Evolutionary conservation across 805 yeast genomes (phyloP).

Genomic region (Candida nitratophila): DNA sequence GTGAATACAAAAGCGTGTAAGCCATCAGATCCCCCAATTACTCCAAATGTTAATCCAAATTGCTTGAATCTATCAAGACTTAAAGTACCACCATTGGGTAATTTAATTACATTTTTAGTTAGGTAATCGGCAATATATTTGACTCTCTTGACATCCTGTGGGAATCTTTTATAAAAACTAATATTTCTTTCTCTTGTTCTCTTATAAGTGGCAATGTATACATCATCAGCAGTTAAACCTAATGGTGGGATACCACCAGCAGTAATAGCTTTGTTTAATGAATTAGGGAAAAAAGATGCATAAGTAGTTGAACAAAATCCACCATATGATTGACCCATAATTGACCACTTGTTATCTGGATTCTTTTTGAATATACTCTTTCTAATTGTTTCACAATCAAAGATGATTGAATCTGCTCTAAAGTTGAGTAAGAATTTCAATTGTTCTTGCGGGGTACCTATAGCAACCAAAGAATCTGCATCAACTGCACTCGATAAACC

Average conservation of each 20-base stretch:
- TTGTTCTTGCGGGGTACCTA: constrained; percentile 21
- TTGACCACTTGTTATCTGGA: constrained; percentile 33
- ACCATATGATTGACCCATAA: constrained; percentile 51
- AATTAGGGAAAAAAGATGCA: constrained; percentile 34
- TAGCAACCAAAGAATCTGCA: constrained; percentile 13
- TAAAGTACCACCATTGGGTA: constrained; percentile 47
- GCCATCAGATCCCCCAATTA: constrained; percentile 39
- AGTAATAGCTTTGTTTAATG: constrained; percentile 36
- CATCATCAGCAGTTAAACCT: constrained; percentile 33
- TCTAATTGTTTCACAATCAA: constrained; percentile 43
- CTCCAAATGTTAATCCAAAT: constrained; percentile 46
- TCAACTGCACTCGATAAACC: constrained; percentile 46
- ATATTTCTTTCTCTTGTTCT: constrained; percentile 41
- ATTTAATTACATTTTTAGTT: constrained; percentile 17
- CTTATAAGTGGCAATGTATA: constrained; percentile 39
- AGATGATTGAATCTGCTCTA: constrained; percentile 46
- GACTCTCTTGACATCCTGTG: constrained; percentile 36
- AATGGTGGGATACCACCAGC: constrained; percentile 60
- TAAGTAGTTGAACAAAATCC: constrained; percentile 47
- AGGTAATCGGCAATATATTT: constrained; percentile 30
- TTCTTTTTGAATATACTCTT: constrained; percentile 24
- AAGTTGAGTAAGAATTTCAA: constrained; percentile 36
- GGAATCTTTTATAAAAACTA: constrained; percentile 41
- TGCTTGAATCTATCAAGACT: constrained; percentile 47
- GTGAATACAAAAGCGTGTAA: constrained; percentile 38